phyloP scores from a whole-genome alignment of 2,329 filamentous ascomycete genomes.

The Nemania diffusa region DNA sequence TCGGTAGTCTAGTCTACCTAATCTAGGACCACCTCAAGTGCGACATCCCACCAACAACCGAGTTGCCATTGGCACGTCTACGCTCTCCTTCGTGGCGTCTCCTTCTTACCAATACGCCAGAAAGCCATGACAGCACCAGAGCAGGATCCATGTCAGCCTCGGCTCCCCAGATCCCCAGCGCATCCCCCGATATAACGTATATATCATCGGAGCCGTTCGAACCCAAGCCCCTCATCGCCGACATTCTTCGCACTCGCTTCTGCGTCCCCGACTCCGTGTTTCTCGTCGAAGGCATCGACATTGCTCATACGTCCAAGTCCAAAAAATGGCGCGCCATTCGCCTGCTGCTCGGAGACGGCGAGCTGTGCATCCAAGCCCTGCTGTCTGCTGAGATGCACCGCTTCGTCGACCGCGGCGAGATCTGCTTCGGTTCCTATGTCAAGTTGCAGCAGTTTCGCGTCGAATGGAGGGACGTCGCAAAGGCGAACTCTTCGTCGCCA shows the following conservation, averaged over 20 bases:
- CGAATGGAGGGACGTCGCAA: constrained; percentile 41
- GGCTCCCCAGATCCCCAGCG: constrained; percentile 28
- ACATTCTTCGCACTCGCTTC: constrained; percentile 61
- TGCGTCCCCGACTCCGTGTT: constrained; percentile 61
- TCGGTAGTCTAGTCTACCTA: background rate
- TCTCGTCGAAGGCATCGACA: constrained; percentile 60
- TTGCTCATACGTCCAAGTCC: constrained; percentile 50
- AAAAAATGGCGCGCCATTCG: constrained; percentile 58
- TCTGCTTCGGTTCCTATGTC: constrained; percentile 62
- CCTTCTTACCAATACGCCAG: background rate
- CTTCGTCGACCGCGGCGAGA: constrained; percentile 58
- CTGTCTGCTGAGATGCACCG: constrained; percentile 58
- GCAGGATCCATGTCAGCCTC: constrained; percentile 43
- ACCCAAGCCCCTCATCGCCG: constrained; percentile 56
- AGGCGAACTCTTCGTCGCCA: constrained; percentile 4
- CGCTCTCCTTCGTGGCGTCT: background rate
- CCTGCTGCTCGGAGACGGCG: constrained; percentile 63
- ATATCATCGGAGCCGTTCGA: constrained; percentile 46
- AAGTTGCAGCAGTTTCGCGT: constrained; percentile 56
- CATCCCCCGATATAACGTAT: constrained; percentile 45
- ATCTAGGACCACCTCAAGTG: background rate
- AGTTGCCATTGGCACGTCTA: background rate
- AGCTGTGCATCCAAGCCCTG: constrained; percentile 65
- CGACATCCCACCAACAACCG: background rate
- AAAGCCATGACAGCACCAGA: constrained; percentile 37